phyloP scores from a whole-genome alignment of 352 stramenopile genomes.

The Globisporangium nagaii region DNA sequence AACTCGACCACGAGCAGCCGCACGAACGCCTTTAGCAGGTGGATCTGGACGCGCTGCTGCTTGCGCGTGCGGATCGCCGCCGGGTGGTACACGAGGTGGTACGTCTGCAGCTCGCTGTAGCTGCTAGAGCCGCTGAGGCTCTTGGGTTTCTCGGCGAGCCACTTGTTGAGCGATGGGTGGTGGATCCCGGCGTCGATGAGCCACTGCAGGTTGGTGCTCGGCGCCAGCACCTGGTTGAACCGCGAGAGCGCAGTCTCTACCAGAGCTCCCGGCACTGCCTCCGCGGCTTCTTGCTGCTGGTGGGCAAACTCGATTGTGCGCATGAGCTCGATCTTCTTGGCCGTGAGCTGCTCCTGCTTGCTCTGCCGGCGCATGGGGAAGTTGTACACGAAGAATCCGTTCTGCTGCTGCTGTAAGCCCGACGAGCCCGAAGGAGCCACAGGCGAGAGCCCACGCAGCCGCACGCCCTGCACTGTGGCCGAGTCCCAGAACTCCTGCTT shows the following conservation, averaged over 20 bases:
- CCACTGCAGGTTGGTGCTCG: conserved; percentile 42
- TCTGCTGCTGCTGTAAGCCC: not conserved
- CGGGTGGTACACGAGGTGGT: conserved; percentile 86
- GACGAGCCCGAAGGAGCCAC: not conserved
- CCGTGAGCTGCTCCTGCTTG: conserved; percentile 37
- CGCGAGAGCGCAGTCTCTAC: conserved; percentile 17
- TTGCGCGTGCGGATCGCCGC: conserved; percentile 66
- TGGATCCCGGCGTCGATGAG: conserved; percentile 40
- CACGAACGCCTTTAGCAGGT: conserved; percentile 69
- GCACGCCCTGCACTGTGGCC: conserved; percentile 58
- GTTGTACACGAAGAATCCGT: conserved; percentile 62
- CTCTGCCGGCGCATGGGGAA: conserved; percentile 67
- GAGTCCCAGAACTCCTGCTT: conserved; percentile 90
- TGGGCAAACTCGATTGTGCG: conserved; percentile 63
- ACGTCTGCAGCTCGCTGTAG: conserved; percentile 39
- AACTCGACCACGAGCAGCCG: conserved; percentile 67
- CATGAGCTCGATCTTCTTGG: conserved; percentile 52
- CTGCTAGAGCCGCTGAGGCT: not conserved
- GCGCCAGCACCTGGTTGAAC: conserved; percentile 48
- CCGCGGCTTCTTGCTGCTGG: conserved; percentile 39
- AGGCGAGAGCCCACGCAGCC: conserved; percentile 51
- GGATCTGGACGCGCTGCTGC: conserved; percentile 86
- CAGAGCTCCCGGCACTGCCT: not conserved
- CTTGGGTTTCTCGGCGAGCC: conserved; percentile 24
- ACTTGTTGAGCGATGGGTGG: conserved; percentile 35